Percentiles rank a stretch among this genome's conserved stretches.
Conservation (phyloP, 345 rosid species). For the Balakata baccata region DNA sequence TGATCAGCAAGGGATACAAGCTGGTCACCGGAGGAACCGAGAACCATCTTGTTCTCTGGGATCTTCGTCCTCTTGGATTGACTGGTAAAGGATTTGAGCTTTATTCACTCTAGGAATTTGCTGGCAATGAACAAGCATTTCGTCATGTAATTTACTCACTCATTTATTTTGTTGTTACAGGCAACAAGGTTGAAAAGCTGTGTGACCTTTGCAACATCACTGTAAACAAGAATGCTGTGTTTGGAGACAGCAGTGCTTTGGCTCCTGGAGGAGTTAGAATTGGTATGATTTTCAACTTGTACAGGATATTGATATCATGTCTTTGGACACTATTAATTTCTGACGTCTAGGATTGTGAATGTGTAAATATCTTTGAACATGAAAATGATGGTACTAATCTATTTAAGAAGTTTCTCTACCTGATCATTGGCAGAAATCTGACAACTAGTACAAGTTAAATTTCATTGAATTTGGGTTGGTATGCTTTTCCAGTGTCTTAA, state of each 20-base stretch:
- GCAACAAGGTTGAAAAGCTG: conserved; percentile 98
- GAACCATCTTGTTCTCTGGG: conserved; percentile 99
- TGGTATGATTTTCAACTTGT: conserved; percentile 44
- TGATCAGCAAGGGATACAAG: conserved; percentile 76
- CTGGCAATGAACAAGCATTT: not conserved
- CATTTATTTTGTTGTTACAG: conserved; percentile 34
- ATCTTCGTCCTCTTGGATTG: conserved; percentile 97
- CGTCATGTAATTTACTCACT: not conserved
- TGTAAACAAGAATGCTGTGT: conserved; percentile 97
- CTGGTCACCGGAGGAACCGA: conserved; percentile 95
- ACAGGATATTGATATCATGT: not conserved
- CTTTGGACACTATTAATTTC: too few species aligned
- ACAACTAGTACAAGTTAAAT: too few species aligned
- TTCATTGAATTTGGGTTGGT: too few species aligned
- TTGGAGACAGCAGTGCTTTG: conserved; percentile 99
- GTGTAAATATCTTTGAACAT: too few species aligned
- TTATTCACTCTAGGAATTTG: not conserved
- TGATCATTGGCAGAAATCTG: too few species aligned
- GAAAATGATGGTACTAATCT: too few species aligned
- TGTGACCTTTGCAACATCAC: conserved; percentile 94
- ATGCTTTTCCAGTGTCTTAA: too few species aligned
- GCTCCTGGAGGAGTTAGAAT: conserved; percentile 99
- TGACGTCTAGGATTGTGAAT: too few species aligned
- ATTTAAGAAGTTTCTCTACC: too few species aligned
- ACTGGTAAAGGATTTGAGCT: conserved; percentile 50